Conservation (phyloP, 2,329 filamentous ascomycete genomes). For the Proliferodiscus dingleyae region DNA sequence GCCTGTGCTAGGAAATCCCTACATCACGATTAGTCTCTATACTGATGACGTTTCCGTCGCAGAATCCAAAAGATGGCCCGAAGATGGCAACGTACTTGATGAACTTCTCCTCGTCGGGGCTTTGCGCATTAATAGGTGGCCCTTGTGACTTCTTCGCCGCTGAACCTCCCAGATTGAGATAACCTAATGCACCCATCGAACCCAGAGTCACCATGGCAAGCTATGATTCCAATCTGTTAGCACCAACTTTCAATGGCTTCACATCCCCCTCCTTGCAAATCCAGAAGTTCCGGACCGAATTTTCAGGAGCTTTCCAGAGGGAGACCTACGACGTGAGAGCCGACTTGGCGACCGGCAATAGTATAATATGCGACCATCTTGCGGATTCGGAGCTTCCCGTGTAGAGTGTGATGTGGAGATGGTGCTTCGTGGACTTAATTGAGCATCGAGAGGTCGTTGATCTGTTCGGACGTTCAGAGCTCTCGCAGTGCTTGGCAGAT, state of each 20-base stretch:
- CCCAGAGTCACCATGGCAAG: slow-evolving; percentile 30
- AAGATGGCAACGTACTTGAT: slow-evolving; percentile 29
- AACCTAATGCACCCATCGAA: slow-evolving; percentile 17
- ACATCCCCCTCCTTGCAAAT: slow-evolving; percentile 6
- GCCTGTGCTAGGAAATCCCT: slow-evolving; percentile 26
- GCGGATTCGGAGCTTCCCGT: slow-evolving; percentile 18
- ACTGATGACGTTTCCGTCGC: neutral
- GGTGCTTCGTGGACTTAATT: slow-evolving; percentile 13
- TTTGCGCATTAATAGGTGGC: slow-evolving; percentile 33
- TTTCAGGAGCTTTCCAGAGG: slow-evolving; percentile 9
- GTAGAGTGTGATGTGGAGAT: neutral
- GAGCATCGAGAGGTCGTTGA: slow-evolving; percentile 20
- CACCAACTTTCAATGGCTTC: slow-evolving; percentile 1
- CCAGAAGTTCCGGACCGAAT: slow-evolving; percentile 7
- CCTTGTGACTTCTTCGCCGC: slow-evolving; percentile 24
- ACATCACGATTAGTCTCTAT: slow-evolving; percentile 7
- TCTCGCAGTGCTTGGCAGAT: slow-evolving; percentile 8
- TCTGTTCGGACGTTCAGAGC: too few relatives aligned
- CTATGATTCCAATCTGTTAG: slow-evolving; percentile 21
- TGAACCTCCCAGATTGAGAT: slow-evolving; percentile 22
- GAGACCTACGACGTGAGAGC: slow-evolving; percentile 31
- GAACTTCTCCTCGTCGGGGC: slow-evolving; percentile 33
- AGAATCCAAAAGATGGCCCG: neutral
- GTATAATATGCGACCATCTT: slow-evolving; percentile 32
- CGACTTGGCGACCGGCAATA: slow-evolving; percentile 31